phyloP scores from a whole-genome alignment of 768 basidiomycete genomes.

The Leucocoprinus sp. region DNA sequence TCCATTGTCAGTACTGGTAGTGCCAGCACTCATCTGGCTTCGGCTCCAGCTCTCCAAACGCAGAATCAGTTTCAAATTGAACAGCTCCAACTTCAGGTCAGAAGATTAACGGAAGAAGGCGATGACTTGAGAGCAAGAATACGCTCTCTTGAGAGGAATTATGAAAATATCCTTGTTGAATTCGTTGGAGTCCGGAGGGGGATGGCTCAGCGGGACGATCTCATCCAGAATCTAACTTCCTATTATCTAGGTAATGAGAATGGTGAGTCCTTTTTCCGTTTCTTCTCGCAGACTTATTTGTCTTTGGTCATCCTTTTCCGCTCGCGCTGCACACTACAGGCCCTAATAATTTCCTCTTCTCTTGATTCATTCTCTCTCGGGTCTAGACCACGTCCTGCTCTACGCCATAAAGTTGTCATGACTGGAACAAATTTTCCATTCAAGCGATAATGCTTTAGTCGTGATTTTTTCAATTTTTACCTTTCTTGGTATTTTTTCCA shows the following conservation, averaged over 20 bases:
- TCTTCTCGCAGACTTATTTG: slow-evolving; percentile 3
- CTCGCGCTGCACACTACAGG: background rate
- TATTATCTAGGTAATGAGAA: slow-evolving; percentile 71
- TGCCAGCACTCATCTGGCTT: no score
- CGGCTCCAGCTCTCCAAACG: slow-evolving; percentile 6
- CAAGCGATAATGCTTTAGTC: no score
- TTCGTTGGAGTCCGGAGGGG: slow-evolving; percentile 30
- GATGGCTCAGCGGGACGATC: slow-evolving; percentile 72
- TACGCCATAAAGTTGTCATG: no score
- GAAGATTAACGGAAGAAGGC: slow-evolving; percentile 24
- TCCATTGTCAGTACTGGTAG: no score
- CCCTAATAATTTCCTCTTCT: background rate
- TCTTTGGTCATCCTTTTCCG: background rate
- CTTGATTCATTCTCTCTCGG: no score
- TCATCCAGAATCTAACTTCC: slow-evolving; percentile 75
- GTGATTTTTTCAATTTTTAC: no score
- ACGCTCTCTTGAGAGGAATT: slow-evolving; percentile 29
- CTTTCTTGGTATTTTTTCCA: background rate
- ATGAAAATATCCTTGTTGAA: slow-evolving; percentile 29
- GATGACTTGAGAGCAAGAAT: slow-evolving; percentile 27
- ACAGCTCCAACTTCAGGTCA: slow-evolving; percentile 18
- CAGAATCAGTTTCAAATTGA: slow-evolving; percentile 10
- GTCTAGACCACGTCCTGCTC: no score
- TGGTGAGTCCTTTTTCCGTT: slow-evolving; percentile 23
- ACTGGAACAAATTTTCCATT: no score